A percentile compares a stretch with the other conserved stretches of the same genome.
phyloP scores from a whole-genome alignment of 805 yeast species.

The Schwanniomyces polymorphus region DNA sequence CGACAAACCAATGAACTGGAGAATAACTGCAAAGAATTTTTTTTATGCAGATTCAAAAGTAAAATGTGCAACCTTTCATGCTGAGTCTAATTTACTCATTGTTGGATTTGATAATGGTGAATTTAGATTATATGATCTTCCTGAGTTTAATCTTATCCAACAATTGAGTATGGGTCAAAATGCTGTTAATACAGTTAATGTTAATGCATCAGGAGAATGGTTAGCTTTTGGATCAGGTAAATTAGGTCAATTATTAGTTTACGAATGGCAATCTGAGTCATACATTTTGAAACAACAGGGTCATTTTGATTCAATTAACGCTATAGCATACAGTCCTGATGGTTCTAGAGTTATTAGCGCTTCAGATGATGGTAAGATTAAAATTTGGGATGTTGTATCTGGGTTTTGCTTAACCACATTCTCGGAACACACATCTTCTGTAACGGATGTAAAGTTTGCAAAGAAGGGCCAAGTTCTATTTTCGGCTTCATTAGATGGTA shows the following conservation, averaged over 20 bases:
- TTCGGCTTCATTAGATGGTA: slow-evolving; percentile 91
- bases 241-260: slow-evolving; percentile 90
- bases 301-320: slow-evolving; percentile 87
- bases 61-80: slow-evolving; percentile 81
- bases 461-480: slow-evolving; percentile 88
- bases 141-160: slow-evolving; percentile 76
- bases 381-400: slow-evolving; percentile 91
- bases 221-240: slow-evolving; percentile 89
- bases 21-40: slow-evolving; percentile 74
- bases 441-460: slow-evolving; percentile 85
- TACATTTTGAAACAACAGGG: slow-evolving; percentile 96
- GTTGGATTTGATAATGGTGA: slow-evolving; percentile 91
- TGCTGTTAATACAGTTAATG: slow-evolving; percentile 76
- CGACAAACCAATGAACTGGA: slow-evolving; percentile 62
- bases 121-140: slow-evolving; percentile 86
- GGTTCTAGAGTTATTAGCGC: slow-evolving; percentile 92
- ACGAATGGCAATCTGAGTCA: slow-evolving; percentile 98
- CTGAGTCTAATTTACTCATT: slow-evolving; percentile 66
- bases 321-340: slow-evolving; percentile 88
- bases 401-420: slow-evolving; percentile 94
- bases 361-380: slow-evolving; percentile 94
- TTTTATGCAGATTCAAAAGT: slow-evolving; percentile 72
- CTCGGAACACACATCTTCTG: slow-evolving; percentile 86
- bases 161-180: slow-evolving; percentile 90
- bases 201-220: slow-evolving; percentile 93